These are phyloP conservation scores for Aspergillus oerlinghausenensis DNA, from an alignment of 2,329 filamentous ascomycete genomes.

Conservation along the genomic window DNA sequence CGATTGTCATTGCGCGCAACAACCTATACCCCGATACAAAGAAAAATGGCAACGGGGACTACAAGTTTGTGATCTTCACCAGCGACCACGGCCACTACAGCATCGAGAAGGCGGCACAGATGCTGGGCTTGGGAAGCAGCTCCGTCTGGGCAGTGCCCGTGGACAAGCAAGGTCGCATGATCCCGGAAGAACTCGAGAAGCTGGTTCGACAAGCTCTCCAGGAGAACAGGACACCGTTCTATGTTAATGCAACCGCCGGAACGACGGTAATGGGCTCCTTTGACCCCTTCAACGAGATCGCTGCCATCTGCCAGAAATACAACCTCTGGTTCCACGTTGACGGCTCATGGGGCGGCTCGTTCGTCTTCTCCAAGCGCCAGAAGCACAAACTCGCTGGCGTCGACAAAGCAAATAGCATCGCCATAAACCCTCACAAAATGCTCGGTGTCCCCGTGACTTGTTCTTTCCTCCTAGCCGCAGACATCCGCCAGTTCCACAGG, in stretches of 20 bases:
- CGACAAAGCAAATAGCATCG: slow-evolving; percentile 73
- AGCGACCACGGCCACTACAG: slow-evolving; percentile 89
- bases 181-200: slow-evolving; percentile 58
- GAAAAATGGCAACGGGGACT: slow-evolving; percentile 59
- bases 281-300: slow-evolving; percentile 70
- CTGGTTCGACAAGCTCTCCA: slow-evolving; percentile 58
- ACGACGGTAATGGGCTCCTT: slow-evolving; percentile 90
- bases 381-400: slow-evolving; percentile 63
- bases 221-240: slow-evolving; percentile 76
- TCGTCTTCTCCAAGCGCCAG: slow-evolving; percentile 68
- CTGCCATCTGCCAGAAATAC: slow-evolving; percentile 64
- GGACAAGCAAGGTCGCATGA: slow-evolving; percentile 68
- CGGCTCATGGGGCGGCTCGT: slow-evolving; percentile 82
- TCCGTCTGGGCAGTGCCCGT: slow-evolving; percentile 72
- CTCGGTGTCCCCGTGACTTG: slow-evolving; percentile 86
- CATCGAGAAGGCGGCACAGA: slow-evolving; percentile 89
- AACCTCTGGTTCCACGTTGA: slow-evolving; percentile 91
- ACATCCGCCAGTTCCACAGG: slow-evolving; percentile 70
- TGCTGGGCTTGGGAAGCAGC: slow-evolving; percentile 73
- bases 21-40: slow-evolving; percentile 77
- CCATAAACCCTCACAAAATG: slow-evolving; percentile 97
- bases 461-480: slow-evolving; percentile 76
- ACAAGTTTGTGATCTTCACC: slow-evolving; percentile 78
- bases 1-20: slow-evolving; percentile 83
- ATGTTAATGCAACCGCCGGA: slow-evolving; percentile 92